Evolutionary conservation across 495 filamentous ascomycete genomes (phyloP).

Genomic region (Pyronema domesticum): DNA sequence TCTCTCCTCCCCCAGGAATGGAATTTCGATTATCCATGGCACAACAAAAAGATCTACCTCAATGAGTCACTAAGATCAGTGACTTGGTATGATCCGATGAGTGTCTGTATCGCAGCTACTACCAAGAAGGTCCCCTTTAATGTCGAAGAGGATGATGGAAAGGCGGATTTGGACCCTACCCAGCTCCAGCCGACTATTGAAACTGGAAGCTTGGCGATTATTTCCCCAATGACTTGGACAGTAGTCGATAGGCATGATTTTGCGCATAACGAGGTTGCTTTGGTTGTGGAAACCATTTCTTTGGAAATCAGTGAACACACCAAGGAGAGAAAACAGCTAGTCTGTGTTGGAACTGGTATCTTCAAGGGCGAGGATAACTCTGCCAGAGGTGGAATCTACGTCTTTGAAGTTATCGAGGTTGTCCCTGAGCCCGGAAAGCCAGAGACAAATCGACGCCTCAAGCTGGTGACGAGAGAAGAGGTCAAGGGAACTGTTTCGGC

Average conservation of each 20-base stretch:
- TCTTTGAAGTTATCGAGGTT: slow-evolving; percentile 80
- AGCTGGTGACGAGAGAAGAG: slow-evolving; percentile 72
- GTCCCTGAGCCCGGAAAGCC: slow-evolving; percentile 73
- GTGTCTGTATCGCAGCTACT: slow-evolving; percentile 60
- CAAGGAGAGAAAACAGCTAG: slow-evolving; percentile 60
- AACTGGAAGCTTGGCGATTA: slow-evolving; percentile 50
- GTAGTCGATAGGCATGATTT: slow-evolving; percentile 57
- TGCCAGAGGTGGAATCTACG: slow-evolving; percentile 66
- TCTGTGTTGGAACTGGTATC: slow-evolving; percentile 71
- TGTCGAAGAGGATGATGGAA: slow-evolving; percentile 65
- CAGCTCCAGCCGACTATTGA: slow-evolving; percentile 49
- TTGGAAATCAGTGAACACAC: slow-evolving; percentile 82
- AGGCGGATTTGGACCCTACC: slow-evolving; percentile 52
- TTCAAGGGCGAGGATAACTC: slow-evolving; percentile 76
- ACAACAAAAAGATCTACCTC: slow-evolving; percentile 47
- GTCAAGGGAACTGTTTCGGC: slow-evolving; percentile 89
- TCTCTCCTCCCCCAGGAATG: slow-evolving; percentile 43
- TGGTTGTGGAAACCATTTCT: slow-evolving; percentile 64
- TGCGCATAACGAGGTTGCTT: slow-evolving; percentile 54
- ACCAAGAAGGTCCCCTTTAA: slow-evolving; percentile 50
- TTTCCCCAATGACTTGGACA: slow-evolving; percentile 52
- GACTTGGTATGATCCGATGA: slow-evolving; percentile 53
- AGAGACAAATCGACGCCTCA: slow-evolving; percentile 67
- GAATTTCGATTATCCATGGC: slow-evolving; percentile 53
- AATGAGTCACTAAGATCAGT: slow-evolving; percentile 54